Evolutionary conservation across 1,139 yeast species (phyloP).

Genomic region (Sugiyamaella paludigena): DNA sequence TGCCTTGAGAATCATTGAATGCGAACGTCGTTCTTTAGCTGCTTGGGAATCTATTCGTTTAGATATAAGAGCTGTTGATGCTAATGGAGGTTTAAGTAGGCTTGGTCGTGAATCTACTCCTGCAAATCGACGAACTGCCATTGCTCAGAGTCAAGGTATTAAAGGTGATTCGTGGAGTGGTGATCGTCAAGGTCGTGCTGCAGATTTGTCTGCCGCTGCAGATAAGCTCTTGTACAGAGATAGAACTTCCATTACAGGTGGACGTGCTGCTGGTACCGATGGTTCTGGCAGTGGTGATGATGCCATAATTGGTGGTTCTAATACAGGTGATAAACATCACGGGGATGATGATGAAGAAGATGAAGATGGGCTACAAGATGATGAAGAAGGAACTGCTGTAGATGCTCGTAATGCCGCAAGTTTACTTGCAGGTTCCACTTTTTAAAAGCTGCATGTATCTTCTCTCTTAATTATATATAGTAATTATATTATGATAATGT

Average conservation of each 20-base stretch:
- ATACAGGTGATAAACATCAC: neutral
- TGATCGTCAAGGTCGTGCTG: conserved; percentile 42
- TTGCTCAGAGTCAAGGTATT: conserved; percentile 47
- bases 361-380: conserved; percentile 28
- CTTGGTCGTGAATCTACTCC: conserved; percentile 68
- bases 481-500: neutral
- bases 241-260: neutral
- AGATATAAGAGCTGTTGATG: conserved; percentile 75
- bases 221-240: conserved; percentile 10
- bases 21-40: conserved; percentile 76
- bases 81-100: conserved; percentile 77
- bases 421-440: conserved; percentile 72
- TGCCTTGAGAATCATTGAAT: conserved; percentile 73
- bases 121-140: conserved; percentile 29
- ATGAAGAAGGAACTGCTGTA: conserved; percentile 41
- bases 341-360: conserved; percentile 36
- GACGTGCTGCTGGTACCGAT: conserved; percentile 1
- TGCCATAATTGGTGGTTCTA: neutral
- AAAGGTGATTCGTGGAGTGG: conserved; percentile 65
- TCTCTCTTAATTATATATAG: neutral
- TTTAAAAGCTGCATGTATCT: conserved; percentile 37
- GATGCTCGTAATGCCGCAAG: conserved; percentile 85
- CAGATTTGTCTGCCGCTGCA: conserved; percentile 29
- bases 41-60: conserved; percentile 71
- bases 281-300: too few relatives aligned